Percentiles rank a stretch among this genome's conserved stretches.
These are phyloP conservation scores for Podospora comata DNA, from an alignment of 495 filamentous ascomycete species.

Conservation along the genomic window DNA sequence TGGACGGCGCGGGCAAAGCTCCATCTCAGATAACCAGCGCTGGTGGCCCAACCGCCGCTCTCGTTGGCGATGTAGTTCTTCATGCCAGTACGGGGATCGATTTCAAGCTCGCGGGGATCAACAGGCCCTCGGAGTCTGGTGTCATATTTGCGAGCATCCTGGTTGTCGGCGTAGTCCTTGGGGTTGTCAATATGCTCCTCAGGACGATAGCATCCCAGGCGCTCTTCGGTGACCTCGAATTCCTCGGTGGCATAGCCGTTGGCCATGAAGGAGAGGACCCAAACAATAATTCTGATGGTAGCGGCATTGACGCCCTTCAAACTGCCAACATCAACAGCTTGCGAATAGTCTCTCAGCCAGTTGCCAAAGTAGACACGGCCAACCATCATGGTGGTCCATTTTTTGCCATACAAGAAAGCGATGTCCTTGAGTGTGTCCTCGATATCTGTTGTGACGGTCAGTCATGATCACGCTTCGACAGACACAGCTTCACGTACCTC, in stretches of 20 bases:
- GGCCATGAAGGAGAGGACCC: constrained; percentile 86
- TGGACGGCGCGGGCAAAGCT: constrained; percentile 84
- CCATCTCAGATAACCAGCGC: constrained; percentile 81
- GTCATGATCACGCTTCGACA: neutral
- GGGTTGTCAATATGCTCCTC: constrained; percentile 96
- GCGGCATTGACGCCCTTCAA: constrained; percentile 84
- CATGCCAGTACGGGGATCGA: constrained; percentile 86
- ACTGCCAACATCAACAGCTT: constrained; percentile 89
- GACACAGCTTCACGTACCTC: constrained; percentile 41
- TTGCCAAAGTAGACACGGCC: constrained; percentile 91
- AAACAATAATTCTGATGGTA: constrained; percentile 85
- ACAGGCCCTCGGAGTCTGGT: constrained; percentile 77
- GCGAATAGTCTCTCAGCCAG: constrained; percentile 73
- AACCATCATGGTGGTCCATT: constrained; percentile 90
- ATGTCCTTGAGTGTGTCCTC: constrained; percentile 91
- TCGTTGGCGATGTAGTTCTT: constrained; percentile 99
- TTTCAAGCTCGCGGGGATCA: constrained; percentile 67
- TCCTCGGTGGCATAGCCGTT: constrained; percentile 97
- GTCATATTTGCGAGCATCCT: constrained; percentile 82
- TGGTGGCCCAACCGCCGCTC: constrained; percentile 77
- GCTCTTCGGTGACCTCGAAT: constrained; percentile 91
- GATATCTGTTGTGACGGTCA: constrained; percentile 49
- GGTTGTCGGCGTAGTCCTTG: constrained; percentile 84
- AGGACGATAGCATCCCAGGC: constrained; percentile 87
- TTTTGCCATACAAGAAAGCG: constrained; percentile 82